These are phyloP conservation scores for Globisporangium uncinulatum DNA, from an alignment of 352 stramenopile genomes.

Conservation along the genomic window DNA sequence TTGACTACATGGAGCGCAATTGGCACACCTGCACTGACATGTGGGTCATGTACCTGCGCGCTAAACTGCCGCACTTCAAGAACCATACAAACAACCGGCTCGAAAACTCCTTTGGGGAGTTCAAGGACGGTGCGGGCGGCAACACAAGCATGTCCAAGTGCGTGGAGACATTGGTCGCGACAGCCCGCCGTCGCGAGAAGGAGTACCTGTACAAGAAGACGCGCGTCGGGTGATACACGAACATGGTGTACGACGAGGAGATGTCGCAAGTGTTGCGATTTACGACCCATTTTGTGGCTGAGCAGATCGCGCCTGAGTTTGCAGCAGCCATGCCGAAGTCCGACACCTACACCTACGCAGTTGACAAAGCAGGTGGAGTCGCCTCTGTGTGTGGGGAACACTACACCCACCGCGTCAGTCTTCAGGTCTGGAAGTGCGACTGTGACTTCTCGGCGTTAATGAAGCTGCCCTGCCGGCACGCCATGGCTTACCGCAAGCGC, in stretches of 20 bases:
- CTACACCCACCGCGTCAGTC: no score
- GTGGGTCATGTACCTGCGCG: slow-evolving; percentile 16
- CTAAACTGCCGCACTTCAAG: slow-evolving; percentile 14
- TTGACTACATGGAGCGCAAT: slow-evolving; percentile 21
- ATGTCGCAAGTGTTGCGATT: slow-evolving; percentile 16
- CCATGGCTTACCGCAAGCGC: no score
- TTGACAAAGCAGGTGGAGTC: background rate
- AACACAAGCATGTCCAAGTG: slow-evolving; percentile 10
- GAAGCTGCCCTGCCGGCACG: no score
- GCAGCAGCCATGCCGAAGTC: background rate
- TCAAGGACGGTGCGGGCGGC: background rate
- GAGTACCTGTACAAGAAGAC: slow-evolving; percentile 10
- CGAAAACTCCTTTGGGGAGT: slow-evolving; percentile 14
- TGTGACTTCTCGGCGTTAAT: no score
- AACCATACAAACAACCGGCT: slow-evolving; percentile 18
- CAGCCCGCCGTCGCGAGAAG: slow-evolving; percentile 1
- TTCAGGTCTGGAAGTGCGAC: no score
- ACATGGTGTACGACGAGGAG: slow-evolving; percentile 17
- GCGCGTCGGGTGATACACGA: slow-evolving; percentile 3
- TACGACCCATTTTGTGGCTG: slow-evolving; percentile 15
- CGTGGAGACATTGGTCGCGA: slow-evolving; percentile 1
- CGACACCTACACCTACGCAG: background rate
- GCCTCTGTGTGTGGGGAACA: no score
- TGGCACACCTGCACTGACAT: slow-evolving; percentile 21
- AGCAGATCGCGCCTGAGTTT: slow-evolving; percentile 10